Base-by-base conservation (phyloP, 495 filamentous ascomycete genomes). In the Penicillium samsonianum region DNA sequence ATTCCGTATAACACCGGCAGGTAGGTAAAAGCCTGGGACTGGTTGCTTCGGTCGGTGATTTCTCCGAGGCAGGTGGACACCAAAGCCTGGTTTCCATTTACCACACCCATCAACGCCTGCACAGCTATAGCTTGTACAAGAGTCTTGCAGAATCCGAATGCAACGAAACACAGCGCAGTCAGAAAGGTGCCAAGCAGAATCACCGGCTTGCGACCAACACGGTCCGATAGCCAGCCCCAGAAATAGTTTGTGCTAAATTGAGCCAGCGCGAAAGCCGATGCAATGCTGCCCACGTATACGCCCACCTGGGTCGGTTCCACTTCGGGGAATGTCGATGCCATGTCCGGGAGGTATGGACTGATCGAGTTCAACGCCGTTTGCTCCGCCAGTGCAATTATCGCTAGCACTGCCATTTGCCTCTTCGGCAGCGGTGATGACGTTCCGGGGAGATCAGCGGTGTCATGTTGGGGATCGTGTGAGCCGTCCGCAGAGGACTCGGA, bases 361-460 rank as follows among this genome's bases (percentile, higher is more conserved):
- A 98, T 96, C 14, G 89, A 94, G 66, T 98, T 98, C 64, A 98
- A 82, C 1, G 94, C 94, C 0, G 95, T 97, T 74, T 98, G 94
- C 63, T 98, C 94, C 31, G 90, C 87, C 19, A 98, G 79, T 4
- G 92, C 91, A 45, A 98, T 89, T 60, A 98, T 73, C 2, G 92
- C 94, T 25, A 98, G 78, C 2, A 96, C 84, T 5, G 82, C 79
- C 50, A 98, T 86, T 71, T 98, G 95, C 65, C 76, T 87, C 62
- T 82, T 87, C 1, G 94, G 94, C 23, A 97, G 76, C 0, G 92
- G 90, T 0, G 90, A 89, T 30, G 80, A 69, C 9, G 55, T 63
- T 55, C 50, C 62, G 50, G 58, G 72, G 57, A 54, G 23, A 16
- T 65, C 51, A 53, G 65, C 47, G 22, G 42, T 31, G 55, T 78